Conservation (phyloP, 345 rosid genomes). For the Noccaea bulbosa region DNA sequence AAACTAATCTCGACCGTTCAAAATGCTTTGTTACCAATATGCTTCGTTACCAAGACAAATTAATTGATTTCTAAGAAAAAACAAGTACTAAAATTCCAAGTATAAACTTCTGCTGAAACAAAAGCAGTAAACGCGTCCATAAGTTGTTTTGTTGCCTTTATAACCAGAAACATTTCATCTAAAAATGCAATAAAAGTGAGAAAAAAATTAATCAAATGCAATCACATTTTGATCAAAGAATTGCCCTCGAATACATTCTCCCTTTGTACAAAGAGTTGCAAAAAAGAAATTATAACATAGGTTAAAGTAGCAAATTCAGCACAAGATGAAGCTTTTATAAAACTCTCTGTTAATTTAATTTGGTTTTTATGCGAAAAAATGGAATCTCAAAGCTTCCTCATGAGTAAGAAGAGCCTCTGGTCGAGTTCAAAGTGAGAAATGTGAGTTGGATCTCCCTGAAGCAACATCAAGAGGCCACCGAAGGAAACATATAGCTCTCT, state of each 20-base stretch:
- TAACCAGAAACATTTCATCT: background rate
- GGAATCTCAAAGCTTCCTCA: conserved; percentile 60
- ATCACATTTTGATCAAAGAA: conserved; percentile 3
- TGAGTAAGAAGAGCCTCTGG: conserved; percentile 77
- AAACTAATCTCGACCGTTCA: background rate
- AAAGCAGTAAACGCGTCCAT: too few species aligned
- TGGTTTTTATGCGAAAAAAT: background rate
- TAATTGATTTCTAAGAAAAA: too few species aligned
- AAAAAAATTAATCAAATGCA: background rate
- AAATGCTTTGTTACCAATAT: background rate
- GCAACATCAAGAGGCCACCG: conserved; percentile 84
- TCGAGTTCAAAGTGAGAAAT: conserved; percentile 75
- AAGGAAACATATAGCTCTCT: conserved; percentile 83
- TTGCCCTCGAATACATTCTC: background rate
- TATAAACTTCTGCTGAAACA: too few species aligned
- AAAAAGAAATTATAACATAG: background rate
- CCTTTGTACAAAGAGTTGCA: conserved; percentile 19
- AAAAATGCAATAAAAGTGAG: background rate
- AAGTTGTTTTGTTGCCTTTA: too few species aligned
- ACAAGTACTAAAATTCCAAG: too few species aligned
- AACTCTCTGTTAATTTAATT: background rate
- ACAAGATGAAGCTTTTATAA: conserved; percentile 9
- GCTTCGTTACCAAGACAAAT: too few species aligned
- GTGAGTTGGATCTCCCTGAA: conserved; percentile 76
- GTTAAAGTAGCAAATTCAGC: background rate